Percentiles rank a stretch among this genome's conserved stretches.
phyloP scores from a whole-genome alignment of 2,329 filamentous ascomycete species.

The Zasmidium angulare region DNA sequence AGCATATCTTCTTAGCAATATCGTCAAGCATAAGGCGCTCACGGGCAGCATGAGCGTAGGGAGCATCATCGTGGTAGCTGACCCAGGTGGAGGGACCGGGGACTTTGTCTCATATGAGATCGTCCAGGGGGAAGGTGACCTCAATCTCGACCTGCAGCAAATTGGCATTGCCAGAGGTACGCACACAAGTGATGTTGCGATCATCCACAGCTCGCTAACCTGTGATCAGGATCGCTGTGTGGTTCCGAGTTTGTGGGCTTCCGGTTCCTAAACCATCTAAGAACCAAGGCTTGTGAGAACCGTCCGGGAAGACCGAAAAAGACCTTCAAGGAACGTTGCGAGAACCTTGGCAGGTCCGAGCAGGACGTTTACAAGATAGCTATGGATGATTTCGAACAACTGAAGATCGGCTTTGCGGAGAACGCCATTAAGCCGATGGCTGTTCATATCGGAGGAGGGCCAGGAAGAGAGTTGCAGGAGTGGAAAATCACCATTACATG shows the following conservation, averaged over 20 bases:
- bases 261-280: background rate
- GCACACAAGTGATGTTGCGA: no score
- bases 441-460: background rate
- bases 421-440: no score
- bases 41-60: background rate
- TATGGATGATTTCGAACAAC: background rate
- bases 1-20: background rate
- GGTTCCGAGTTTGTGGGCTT: background rate
- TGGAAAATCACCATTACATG: background rate
- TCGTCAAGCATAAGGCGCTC: background rate
- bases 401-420: background rate
- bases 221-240: background rate
- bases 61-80: background rate
- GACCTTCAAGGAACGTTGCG: no score
- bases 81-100: background rate
- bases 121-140: no score
- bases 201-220: background rate
- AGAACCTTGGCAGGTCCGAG: background rate
- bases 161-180: no score
- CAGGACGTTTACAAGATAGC: background rate
- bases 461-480: background rate
- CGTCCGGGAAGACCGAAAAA: no score
- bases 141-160: no score
- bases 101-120: background rate
- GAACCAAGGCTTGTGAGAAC: background rate